Conservation (phyloP, 202 grass and related monocot species). For the Sporobolus alterniflorus region DNA sequence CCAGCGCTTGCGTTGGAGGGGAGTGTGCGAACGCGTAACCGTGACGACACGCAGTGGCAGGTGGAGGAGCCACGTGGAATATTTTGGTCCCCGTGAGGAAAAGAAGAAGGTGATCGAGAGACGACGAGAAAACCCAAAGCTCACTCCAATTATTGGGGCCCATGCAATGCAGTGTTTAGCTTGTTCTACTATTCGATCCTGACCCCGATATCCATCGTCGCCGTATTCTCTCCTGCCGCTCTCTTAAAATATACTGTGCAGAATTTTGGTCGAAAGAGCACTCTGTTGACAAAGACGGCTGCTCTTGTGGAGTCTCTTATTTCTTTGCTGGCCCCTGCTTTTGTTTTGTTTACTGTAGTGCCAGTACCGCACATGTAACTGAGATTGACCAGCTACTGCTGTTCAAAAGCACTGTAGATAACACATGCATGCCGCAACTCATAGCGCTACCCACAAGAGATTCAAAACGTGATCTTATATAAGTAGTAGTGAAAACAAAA, state of each 20-base stretch:
- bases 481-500: not conserved
- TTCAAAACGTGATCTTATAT: not conserved
- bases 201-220: slow-evolving; percentile 7
- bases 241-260: slow-evolving; percentile 27
- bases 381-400: not conserved
- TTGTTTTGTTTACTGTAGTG: not conserved
- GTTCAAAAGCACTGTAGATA: slow-evolving; percentile 30
- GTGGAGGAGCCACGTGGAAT: slow-evolving; percentile 53
- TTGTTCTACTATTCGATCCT: slow-evolving; percentile 7
- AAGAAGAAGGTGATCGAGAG: not conserved
- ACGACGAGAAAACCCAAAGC: slow-evolving; percentile 49
- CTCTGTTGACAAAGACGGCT: slow-evolving; percentile 43
- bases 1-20: not conserved
- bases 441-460: not conserved
- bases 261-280: slow-evolving; percentile 51
- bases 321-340: not conserved
- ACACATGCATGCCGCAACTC: not conserved
- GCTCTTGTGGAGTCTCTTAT: not conserved
- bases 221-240: not conserved
- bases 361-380: not conserved
- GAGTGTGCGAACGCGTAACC: slow-evolving; percentile 15
- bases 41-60: slow-evolving; percentile 29
- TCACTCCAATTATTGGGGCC: slow-evolving; percentile 29
- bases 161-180: not conserved
- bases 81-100: slow-evolving; percentile 57